phyloP scores from a whole-genome alignment of 2,329 filamentous ascomycete genomes.

The Aspergillus calidoustus region DNA sequence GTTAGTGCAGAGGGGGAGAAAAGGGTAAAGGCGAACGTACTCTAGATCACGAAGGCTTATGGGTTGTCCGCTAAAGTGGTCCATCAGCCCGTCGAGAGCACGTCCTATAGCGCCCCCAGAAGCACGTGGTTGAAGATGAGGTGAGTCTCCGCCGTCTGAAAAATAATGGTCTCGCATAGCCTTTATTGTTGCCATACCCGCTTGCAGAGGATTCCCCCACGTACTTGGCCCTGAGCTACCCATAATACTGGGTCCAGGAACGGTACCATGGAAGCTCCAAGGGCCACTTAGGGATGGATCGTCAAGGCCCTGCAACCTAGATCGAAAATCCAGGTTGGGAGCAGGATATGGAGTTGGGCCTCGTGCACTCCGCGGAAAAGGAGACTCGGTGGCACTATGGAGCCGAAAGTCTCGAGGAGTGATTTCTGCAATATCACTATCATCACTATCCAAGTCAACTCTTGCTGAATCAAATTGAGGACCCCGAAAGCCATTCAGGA shows the following conservation, averaged over 20 bases:
- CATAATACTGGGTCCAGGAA: constrained; percentile 11
- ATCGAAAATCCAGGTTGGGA: neutral
- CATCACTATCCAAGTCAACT: constrained; percentile 27
- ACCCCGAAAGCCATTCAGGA: neutral
- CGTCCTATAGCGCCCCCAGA: neutral
- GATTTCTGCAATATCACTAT: constrained; percentile 43
- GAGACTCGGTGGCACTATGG: neutral
- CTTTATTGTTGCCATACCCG: constrained; percentile 27
- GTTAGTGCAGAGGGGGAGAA: constrained; percentile 4
- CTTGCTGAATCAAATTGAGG: constrained; percentile 8
- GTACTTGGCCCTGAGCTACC: constrained; percentile 10
- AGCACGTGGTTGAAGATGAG: neutral
- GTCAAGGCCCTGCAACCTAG: neutral
- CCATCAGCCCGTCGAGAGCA: neutral
- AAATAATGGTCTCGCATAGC: constrained; percentile 15
- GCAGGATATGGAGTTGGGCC: neutral
- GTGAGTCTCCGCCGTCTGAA: neutral
- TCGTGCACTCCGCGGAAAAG: neutral
- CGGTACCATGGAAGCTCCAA: neutral
- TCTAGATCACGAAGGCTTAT: constrained; percentile 15
- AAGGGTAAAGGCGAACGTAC: constrained; percentile 9
- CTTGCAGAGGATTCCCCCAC: constrained; percentile 24
- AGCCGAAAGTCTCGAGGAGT: constrained; percentile 26
- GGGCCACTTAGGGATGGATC: neutral
- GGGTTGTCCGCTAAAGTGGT: neutral